Conservation (phyloP, 371 early-diverging fungal species). For the Lichtheimia ramosa region DNA sequence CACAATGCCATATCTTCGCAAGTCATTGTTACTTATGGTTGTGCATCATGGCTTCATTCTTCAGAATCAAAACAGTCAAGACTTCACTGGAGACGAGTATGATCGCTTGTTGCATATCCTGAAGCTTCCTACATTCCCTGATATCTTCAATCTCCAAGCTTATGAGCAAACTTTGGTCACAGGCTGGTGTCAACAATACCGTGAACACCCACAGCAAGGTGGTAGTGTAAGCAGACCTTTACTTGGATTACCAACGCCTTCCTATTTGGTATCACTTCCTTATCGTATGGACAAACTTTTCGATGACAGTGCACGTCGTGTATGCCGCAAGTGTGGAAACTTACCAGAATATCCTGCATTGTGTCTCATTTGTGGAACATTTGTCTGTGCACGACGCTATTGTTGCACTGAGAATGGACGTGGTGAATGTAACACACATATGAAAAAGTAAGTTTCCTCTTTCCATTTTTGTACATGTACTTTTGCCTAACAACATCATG, state of each 20-base stretch:
- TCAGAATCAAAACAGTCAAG: slow-evolving; percentile 24
- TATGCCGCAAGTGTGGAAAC: slow-evolving; percentile 82
- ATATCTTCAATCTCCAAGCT: slow-evolving; percentile 21
- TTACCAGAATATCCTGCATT: slow-evolving; percentile 88
- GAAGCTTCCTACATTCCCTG: slow-evolving; percentile 27
- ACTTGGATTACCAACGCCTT: slow-evolving; percentile 57
- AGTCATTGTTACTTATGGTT: slow-evolving; percentile 38
- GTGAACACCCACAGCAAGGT: slow-evolving; percentile 3
- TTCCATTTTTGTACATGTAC: slow-evolving; percentile 8
- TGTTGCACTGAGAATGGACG: slow-evolving; percentile 85
- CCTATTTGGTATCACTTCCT: slow-evolving; percentile 77
- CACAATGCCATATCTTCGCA: slow-evolving; percentile 44
- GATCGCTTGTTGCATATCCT: slow-evolving; percentile 33
- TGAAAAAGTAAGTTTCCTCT: slow-evolving; percentile 50
- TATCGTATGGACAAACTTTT: slow-evolving; percentile 81
- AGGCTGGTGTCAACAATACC: slow-evolving; percentile 41
- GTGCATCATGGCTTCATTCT: slow-evolving; percentile 42
- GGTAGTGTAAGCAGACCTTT: slow-evolving; percentile 11
- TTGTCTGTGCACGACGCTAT: slow-evolving; percentile 88
- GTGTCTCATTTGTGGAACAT: slow-evolving; percentile 91
- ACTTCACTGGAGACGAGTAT: slow-evolving; percentile 24
- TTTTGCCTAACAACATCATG: not conserved
- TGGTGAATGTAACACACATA: slow-evolving; percentile 93
- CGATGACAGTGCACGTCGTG: slow-evolving; percentile 71
- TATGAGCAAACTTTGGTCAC: slow-evolving; percentile 25